These are phyloP conservation scores for Quercus tomentella DNA, from an alignment of 331 rosid genomes.

Conservation along the genomic window DNA sequence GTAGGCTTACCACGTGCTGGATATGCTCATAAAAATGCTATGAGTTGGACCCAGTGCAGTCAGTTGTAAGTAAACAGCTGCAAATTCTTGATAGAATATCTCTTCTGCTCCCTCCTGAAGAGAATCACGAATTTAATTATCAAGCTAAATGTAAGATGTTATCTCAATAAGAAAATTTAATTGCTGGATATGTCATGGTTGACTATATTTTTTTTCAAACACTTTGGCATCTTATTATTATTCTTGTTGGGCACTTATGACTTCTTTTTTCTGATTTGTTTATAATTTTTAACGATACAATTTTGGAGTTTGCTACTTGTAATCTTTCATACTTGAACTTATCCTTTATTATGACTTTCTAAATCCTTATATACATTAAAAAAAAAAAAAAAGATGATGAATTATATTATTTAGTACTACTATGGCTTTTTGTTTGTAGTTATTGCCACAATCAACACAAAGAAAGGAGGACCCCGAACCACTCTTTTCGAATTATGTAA, in stretches of 20 bases:
- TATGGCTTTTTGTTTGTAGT: slow-evolving; percentile 32
- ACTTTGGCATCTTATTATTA: not conserved
- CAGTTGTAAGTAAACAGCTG: too few species aligned
- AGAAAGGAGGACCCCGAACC: slow-evolving; percentile 88
- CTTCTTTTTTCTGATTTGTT: not conserved
- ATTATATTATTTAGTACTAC: not conserved
- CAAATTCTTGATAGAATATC: too few species aligned
- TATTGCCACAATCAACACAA: slow-evolving; percentile 47
- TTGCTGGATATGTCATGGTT: not conserved
- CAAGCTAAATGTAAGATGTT: not conserved
- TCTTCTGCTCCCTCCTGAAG: too few species aligned
- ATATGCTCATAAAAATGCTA: too few species aligned
- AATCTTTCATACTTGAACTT: not conserved
- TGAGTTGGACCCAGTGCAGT: too few species aligned
- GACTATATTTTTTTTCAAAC: not conserved
- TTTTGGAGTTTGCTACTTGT: not conserved
- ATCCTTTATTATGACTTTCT: not conserved
- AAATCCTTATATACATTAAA: too few species aligned
- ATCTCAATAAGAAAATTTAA: not conserved
- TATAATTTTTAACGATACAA: not conserved
- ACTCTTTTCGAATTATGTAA: slow-evolving; percentile 60
- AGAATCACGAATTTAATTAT: not conserved
- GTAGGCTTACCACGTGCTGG: too few species aligned
- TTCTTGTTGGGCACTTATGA: not conserved
- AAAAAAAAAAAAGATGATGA: not conserved